Percentiles rank a stretch among this genome's conserved stretches.
phyloP scores from a whole-genome alignment of 2,329 filamentous ascomycete species.

The Aspergillus bombycis region DNA sequence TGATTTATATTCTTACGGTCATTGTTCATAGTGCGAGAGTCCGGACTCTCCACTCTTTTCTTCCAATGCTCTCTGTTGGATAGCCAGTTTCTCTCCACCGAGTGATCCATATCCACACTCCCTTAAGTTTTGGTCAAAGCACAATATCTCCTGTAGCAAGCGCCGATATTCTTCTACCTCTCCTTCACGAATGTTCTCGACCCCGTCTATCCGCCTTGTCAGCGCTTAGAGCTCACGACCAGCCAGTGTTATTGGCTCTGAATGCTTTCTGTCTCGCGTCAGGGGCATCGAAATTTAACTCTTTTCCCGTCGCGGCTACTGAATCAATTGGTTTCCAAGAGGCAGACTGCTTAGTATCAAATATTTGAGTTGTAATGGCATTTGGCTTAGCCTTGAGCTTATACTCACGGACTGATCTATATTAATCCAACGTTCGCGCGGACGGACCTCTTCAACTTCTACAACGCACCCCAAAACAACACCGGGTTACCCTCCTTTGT shows the following conservation, averaged over 20 bases:
- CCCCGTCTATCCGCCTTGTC: slow-evolving; percentile 21
- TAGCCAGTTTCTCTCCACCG: not conserved
- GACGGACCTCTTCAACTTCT: not conserved
- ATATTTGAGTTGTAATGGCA: slow-evolving; percentile 17
- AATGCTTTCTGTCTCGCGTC: not conserved
- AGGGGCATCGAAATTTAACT: slow-evolving; percentile 23
- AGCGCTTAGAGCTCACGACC: slow-evolving; percentile 24
- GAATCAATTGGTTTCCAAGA: slow-evolving; percentile 22
- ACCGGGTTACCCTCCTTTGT: not conserved
- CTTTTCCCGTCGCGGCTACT: slow-evolving; percentile 25
- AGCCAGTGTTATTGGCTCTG: slow-evolving; percentile 23
- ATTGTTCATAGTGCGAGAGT: not conserved
- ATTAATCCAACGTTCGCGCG: slow-evolving; percentile 15
- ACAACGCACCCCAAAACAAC: not conserved
- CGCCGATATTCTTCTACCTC: slow-evolving; percentile 20
- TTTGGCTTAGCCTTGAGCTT: slow-evolving; percentile 12
- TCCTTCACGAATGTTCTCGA: slow-evolving; percentile 14
- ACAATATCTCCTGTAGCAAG: slow-evolving; percentile 19
- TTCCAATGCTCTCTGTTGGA: slow-evolving; percentile 7
- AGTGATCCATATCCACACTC: slow-evolving; percentile 18
- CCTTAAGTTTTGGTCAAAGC: not conserved
- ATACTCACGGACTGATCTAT: slow-evolving; percentile 13
- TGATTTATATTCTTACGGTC: slow-evolving; percentile 8
- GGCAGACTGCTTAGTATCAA: slow-evolving; percentile 16
- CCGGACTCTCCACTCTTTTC: slow-evolving; percentile 1